Base-by-base conservation (phyloP, 1,139 yeast genomes). In the Nakaseomyces uthaithaninus region DNA sequence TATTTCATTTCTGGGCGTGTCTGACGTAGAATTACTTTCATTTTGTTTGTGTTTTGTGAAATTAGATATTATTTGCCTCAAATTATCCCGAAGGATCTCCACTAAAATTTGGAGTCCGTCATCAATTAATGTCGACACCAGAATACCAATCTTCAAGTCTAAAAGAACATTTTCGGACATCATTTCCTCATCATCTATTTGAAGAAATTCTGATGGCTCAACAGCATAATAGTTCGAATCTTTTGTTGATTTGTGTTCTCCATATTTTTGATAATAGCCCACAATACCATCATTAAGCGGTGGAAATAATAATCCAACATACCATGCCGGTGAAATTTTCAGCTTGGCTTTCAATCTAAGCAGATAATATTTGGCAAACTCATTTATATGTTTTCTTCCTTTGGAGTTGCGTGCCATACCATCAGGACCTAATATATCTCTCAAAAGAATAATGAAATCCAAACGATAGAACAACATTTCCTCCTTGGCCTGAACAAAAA, bases 261-360 rank as follows among this genome's bases (percentile, higher is more conserved):
- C 85, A 17, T 76, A 75, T 42, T 66, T 63, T 41, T 73, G 66
- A 41, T 65, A 68, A 45, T 69, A 68, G 22, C 63, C 65, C 5
- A 66, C 49, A 14, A 53, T 56, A 18, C 63, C 58, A 16, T 71
- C 75, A 38, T 75, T 75, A 47, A 78, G 60, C 50, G 84, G 66
- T 20, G 80, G 74, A 60, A 84, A 83, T 31, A 86, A 62, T 8
- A 89, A 50, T 52, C 87, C 95, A 12, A 82, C 68, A 36, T 75
- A 80, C 45, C 77, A 58, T 0, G 68, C 68, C 40, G 71, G 94
- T 52, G 77, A 74, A 54, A 59, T 71, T 36, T 58, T 68, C 45
- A 69, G 67, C 46, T 62, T 72, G 59, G 63, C 62, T 44, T 72
- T 74, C 47, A 91, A 68, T 46, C 74, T 74, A 44, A 74, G 72